phyloP scores from a whole-genome alignment of 2,329 filamentous ascomycete genomes.

The Dothistroma septosporum region DNA sequence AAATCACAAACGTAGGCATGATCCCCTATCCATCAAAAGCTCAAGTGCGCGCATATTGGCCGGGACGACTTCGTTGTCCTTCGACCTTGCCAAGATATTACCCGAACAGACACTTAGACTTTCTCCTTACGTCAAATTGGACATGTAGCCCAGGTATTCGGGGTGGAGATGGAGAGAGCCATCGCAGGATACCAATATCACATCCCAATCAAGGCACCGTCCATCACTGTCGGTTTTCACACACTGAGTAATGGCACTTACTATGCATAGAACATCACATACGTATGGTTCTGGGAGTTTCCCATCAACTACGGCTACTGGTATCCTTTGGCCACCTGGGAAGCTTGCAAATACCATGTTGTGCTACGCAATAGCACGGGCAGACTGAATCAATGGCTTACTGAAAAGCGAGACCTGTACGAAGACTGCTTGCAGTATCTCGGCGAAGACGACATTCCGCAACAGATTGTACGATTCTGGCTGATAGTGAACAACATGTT shows the following conservation, averaged over 20 bases:
- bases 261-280: constrained; percentile 5
- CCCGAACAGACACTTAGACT: background rate
- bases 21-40: too few species aligned
- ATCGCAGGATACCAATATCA: background rate
- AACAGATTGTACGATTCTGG: constrained; percentile 7
- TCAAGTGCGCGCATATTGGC: too few species aligned
- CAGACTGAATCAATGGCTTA: constrained; percentile 5
- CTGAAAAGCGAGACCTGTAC: constrained; percentile 7
- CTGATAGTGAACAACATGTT: constrained; percentile 4
- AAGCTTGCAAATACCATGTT: constrained; percentile 8
- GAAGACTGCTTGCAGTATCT: constrained; percentile 4
- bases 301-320: constrained; percentile 7
- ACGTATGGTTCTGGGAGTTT: constrained; percentile 4
- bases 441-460: background rate
- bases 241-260: background rate
- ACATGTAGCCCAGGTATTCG: background rate
- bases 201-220: background rate
- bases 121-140: background rate
- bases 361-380: background rate
- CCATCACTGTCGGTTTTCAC: background rate
- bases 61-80: too few species aligned
- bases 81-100: too few species aligned
- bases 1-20: too few species aligned
- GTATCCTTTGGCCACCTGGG: constrained; percentile 6
- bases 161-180: background rate